phyloP scores from a whole-genome alignment of 768 basidiomycete species.

The Leccinum broughii region DNA sequence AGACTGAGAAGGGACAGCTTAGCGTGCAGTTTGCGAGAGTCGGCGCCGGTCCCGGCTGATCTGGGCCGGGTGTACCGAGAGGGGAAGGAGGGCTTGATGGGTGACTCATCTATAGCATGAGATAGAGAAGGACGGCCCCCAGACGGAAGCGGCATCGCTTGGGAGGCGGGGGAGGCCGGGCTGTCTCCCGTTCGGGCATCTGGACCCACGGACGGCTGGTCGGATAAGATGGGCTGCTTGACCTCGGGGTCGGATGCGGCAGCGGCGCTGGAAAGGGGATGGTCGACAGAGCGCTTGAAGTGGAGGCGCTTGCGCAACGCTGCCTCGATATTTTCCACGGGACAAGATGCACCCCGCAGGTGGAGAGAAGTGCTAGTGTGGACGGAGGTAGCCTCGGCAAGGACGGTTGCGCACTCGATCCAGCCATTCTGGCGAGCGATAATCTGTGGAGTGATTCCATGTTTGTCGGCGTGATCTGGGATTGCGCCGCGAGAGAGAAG shows the following conservation, averaged over 20 bases:
- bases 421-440: constrained; percentile 82
- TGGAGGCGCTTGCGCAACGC: constrained; percentile 52
- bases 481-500: constrained; percentile 86
- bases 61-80: constrained; percentile 55
- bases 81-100: constrained; percentile 32
- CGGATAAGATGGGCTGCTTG: constrained; percentile 19
- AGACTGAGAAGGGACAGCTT: constrained; percentile 76
- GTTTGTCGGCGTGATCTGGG: constrained; percentile 83
- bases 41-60: constrained; percentile 71
- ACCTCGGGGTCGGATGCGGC: constrained; percentile 34
- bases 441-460: constrained; percentile 84
- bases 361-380: constrained; percentile 17
- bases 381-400: constrained; percentile 59
- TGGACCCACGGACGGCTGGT: constrained; percentile 13
- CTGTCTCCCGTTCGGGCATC: constrained; percentile 7
- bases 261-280: constrained; percentile 51
- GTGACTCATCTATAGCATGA: constrained; percentile 43
- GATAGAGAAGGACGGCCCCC: constrained; percentile 72
- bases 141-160: constrained; percentile 29
- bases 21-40: constrained; percentile 56
- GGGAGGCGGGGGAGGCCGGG: constrained; percentile 2
- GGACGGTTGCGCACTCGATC: constrained; percentile 70
- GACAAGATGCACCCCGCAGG: constrained; percentile 25
- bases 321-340: constrained; percentile 32
- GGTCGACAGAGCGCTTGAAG: constrained; percentile 80